Base-by-base conservation (phyloP, 1,284 basidiomycete genomes). In the Cutaneotrichosporon sp. region DNA sequence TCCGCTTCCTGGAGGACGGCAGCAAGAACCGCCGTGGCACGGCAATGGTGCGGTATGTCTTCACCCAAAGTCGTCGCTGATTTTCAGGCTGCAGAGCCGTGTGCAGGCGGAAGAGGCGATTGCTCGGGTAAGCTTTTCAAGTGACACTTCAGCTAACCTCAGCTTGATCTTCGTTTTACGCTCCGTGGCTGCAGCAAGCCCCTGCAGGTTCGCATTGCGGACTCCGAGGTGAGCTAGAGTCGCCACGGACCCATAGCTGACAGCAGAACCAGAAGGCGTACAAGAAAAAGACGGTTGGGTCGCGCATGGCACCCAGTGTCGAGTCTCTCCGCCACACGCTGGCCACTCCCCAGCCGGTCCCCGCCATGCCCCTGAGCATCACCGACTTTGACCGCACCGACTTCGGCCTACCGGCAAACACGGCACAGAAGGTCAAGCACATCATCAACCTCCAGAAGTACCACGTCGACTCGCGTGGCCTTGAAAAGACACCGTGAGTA, bases 181-280 rank as follows among this genome's bases (percentile, higher is more conserved):
- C 52, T 54, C 33, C 60, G 54, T 14, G 61, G 61, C 10, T 62
- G 60, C 53, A 56, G 61, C 30, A 60, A 63, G 43, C 46, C 46
- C 9, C 46, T 72, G 4, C 65, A 68, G 46, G 66, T 67, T 20
- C 58, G 69, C 34, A 68, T 72, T 38, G 64, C 69, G 10, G 69
- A 72, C 52, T 69, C 67, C 2, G 67, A 70, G 43, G 69, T 70
- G 33, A 52, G 67, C 45, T 4, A 14, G 4, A n/a, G 15, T 45
- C 14, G 7, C n/a, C 4, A 21, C 34, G 13, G 15, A 9, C 12
- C 4, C n/a, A 3, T 15, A 10, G 20, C 40, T 54, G 30, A 54
- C 44, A 3, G 2, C 40, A 65, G 63, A 51, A 55, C 36, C 63
- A 67, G 55, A 65, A 67, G 46, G 57, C 57, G 13, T 60, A 59